These are phyloP conservation scores for Physcomitrium patens DNA, from an alignment of 225 moss, liverwort and hornwort species.

Conservation along the genomic window DNA sequence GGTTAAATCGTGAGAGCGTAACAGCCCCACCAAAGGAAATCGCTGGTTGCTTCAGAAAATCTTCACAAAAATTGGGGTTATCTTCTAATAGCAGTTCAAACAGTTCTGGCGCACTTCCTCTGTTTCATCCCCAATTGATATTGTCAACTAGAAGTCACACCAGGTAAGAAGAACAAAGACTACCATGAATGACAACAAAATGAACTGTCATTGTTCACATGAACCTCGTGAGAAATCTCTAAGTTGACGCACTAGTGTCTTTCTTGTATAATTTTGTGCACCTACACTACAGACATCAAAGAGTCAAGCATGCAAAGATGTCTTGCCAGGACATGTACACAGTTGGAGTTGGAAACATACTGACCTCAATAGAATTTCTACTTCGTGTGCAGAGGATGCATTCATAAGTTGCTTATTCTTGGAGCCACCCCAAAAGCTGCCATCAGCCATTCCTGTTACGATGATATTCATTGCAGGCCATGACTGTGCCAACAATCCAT, in stretches of 20 bases:
- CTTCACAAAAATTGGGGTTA: slow-evolving; percentile 50
- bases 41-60: slow-evolving; percentile 49
- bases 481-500: slow-evolving; percentile 27
- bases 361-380: slow-evolving; percentile 52
- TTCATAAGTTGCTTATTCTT: slow-evolving; percentile 36
- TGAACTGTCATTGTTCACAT: no score
- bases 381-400: slow-evolving; percentile 46
- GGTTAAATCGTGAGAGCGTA: slow-evolving; percentile 53
- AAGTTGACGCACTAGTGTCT: no score
- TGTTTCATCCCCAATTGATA: slow-evolving; percentile 28
- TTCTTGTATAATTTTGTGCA: no score
- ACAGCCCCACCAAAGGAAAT: slow-evolving; percentile 53
- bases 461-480: slow-evolving; percentile 41
- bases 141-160: slow-evolving; percentile 1
- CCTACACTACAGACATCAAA: no score
- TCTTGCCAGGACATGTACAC: background rate
- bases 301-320: background rate
- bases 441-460: slow-evolving; percentile 55
- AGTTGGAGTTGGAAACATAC: background rate
- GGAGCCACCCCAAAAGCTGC: slow-evolving; percentile 51
- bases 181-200: background rate
- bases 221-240: no score
- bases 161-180: background rate
- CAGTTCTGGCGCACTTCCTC: slow-evolving; percentile 48
- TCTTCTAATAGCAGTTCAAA: slow-evolving; percentile 48